Evolutionary conservation across 2,329 filamentous ascomycete species (phyloP).

Genomic region (Epichloe festucae): DNA sequence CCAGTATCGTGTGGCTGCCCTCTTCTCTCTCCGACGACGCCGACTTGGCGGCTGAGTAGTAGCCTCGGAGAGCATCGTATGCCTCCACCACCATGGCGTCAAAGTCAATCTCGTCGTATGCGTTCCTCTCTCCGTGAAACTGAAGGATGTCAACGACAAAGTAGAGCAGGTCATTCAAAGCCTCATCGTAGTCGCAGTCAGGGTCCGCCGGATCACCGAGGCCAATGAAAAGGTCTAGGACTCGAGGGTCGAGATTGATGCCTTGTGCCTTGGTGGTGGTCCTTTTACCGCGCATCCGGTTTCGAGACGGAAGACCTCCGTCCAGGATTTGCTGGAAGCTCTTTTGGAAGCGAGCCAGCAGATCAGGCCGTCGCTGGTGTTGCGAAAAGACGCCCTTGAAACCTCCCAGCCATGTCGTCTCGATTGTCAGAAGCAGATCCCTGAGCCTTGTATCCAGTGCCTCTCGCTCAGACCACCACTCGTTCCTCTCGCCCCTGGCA

Average conservation of each 20-base stretch:
- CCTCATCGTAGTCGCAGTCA: slow-evolving; percentile 68
- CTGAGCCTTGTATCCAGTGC: slow-evolving; percentile 64
- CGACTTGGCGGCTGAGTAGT: slow-evolving; percentile 44
- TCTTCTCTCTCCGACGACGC: slow-evolving; percentile 25
- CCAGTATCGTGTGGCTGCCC: slow-evolving; percentile 63
- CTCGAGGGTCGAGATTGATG: slow-evolving; percentile 41
- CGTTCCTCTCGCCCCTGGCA: slow-evolving; percentile 59
- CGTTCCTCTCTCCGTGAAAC: slow-evolving; percentile 91
- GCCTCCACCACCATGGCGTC: slow-evolving; percentile 83
- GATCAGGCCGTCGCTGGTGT: slow-evolving; percentile 44
- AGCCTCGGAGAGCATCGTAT: slow-evolving; percentile 68
- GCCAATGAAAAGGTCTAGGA: slow-evolving; percentile 80
- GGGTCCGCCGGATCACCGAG: slow-evolving; percentile 60
- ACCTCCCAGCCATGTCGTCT: slow-evolving; percentile 87
- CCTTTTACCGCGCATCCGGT: slow-evolving; percentile 43
- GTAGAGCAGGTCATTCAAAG: slow-evolving; percentile 83
- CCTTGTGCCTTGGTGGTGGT: slow-evolving; percentile 30
- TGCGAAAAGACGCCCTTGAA: slow-evolving; percentile 92
- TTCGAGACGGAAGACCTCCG: slow-evolving; percentile 74
- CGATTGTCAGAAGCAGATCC: slow-evolving; percentile 70
- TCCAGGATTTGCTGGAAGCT: slow-evolving; percentile 69
- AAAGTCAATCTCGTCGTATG: slow-evolving; percentile 96
- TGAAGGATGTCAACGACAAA: slow-evolving; percentile 94
- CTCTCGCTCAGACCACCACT: slow-evolving; percentile 85
- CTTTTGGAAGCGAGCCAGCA: slow-evolving; percentile 63